phyloP scores from a whole-genome alignment of 2,329 filamentous ascomycete genomes.

The Sphaerulina vaccinii region DNA sequence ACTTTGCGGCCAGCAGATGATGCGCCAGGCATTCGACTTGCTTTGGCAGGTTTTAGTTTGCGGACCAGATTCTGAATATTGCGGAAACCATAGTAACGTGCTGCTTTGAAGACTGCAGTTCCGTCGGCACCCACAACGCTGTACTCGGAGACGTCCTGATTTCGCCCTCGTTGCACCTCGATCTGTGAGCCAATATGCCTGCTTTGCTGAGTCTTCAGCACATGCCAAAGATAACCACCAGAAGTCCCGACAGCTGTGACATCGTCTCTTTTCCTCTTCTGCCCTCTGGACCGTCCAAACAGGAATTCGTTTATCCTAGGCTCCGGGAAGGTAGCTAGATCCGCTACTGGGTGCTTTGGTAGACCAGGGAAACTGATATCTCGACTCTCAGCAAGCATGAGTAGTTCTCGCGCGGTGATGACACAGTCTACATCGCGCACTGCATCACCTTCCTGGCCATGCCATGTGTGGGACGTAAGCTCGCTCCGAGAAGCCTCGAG shows the following conservation, averaged over 20 bases:
- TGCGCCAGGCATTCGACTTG: conserved; percentile 77
- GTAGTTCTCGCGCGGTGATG: conserved; percentile 90
- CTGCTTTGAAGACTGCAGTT: conserved; percentile 66
- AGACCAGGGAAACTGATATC: conserved; percentile 73
- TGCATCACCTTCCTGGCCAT: conserved; percentile 46
- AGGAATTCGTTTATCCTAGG: conserved; percentile 68
- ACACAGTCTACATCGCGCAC: conserved; percentile 95
- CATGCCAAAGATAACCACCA: conserved; percentile 84
- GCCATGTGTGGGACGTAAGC: conserved; percentile 60
- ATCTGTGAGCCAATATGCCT: conserved; percentile 71
- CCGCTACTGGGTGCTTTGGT: conserved; percentile 56
- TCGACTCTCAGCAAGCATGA: conserved; percentile 82
- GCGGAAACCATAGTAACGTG: conserved; percentile 93
- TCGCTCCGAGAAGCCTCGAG: conserved; percentile 92
- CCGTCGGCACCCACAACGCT: conserved; percentile 56
- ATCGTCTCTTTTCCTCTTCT: conserved; percentile 34
- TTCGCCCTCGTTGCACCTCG: conserved; percentile 71
- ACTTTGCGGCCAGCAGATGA: conserved; percentile 54
- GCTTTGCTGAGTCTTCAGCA: conserved; percentile 71
- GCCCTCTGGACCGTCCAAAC: conserved; percentile 60
- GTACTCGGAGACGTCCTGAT: conserved; percentile 89
- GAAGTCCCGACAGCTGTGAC: conserved; percentile 69
- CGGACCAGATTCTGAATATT: conserved; percentile 98
- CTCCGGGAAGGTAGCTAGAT: conserved; percentile 68
- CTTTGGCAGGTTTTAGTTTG: conserved; percentile 76